Conservation (phyloP, 2,329 filamentous ascomycete species). For the Alternaria gansuensis region DNA sequence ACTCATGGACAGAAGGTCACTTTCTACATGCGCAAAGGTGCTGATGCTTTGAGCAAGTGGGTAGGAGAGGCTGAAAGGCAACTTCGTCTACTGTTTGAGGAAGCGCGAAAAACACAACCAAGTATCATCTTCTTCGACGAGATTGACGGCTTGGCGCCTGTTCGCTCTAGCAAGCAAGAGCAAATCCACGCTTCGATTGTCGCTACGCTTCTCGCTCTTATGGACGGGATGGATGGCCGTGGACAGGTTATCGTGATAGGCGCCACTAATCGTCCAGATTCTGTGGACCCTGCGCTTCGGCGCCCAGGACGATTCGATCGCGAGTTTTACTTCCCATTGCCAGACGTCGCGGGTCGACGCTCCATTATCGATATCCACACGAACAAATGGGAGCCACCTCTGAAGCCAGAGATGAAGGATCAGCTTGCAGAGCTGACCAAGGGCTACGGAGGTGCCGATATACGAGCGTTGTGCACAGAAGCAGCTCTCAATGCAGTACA, state of each 20-base stretch:
- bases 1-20: conserved; percentile 92
- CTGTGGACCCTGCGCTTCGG: conserved; percentile 93
- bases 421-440: conserved; percentile 88
- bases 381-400: conserved; percentile 82
- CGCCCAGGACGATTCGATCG: conserved; percentile 94
- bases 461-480: conserved; percentile 93
- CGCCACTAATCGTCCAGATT: conserved; percentile 96
- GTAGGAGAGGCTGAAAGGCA: conserved; percentile 98
- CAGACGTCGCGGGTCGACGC: conserved; percentile 79
- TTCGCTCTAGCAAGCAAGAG: conserved; percentile 96
- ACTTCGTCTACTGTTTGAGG: conserved; percentile 90
- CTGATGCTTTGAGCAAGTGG: conserved; percentile 98
- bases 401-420: conserved; percentile 80
- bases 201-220: conserved; percentile 60
- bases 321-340: conserved; percentile 97
- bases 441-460: conserved; percentile 94
- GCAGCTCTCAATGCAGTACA: conserved; percentile 96
- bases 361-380: conserved; percentile 96
- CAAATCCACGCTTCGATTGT: conserved; percentile 96
- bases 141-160: conserved; percentile 94
- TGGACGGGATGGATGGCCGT: conserved; percentile 63
- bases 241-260: conserved; percentile 96
- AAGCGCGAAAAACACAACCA: conserved; percentile 92
- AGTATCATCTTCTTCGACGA: conserved; percentile 99
- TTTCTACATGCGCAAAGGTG: conserved; percentile 99